A percentile compares a stretch with the other conserved stretches of the same genome.
These are phyloP conservation scores for Serendipita vermifera DNA, from an alignment of 768 basidiomycete species.

Conservation along the genomic window DNA sequence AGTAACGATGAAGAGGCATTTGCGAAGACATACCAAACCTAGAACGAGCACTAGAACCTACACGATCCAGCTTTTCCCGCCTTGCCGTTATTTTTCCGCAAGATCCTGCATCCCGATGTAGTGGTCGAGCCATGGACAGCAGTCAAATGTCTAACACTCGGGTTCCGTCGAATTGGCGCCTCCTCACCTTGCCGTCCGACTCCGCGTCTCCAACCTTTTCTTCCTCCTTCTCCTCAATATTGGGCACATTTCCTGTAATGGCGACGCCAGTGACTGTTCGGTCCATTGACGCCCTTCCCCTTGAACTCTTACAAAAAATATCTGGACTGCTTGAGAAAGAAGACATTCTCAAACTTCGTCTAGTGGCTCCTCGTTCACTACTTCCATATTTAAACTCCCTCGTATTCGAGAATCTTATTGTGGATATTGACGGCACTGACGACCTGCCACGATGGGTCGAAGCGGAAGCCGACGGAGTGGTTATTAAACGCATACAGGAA, in stretches of 20 bases:
- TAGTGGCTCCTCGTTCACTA: not conserved
- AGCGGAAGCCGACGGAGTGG: slow-evolving; percentile 29
- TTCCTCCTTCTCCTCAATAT: not conserved
- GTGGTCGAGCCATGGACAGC: not conserved
- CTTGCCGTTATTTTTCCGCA: too few species aligned
- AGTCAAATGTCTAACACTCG: not conserved
- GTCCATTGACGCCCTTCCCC: slow-evolving; percentile 1
- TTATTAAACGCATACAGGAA: slow-evolving; percentile 15
- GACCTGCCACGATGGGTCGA: not conserved
- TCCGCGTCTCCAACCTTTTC: not conserved
- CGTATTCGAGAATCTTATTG: not conserved
- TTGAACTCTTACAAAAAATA: not conserved
- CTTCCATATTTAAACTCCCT: slow-evolving; percentile 4
- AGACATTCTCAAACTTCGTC: not conserved
- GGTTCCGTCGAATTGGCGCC: too few species aligned
- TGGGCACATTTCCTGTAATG: too few species aligned
- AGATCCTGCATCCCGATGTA: too few species aligned
- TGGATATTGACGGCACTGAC: not conserved
- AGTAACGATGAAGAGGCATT: too few species aligned
- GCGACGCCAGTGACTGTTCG: too few species aligned
- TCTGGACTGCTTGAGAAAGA: not conserved
- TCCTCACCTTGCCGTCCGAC: not conserved
- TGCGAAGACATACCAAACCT: too few species aligned
- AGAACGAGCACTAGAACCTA: too few species aligned
- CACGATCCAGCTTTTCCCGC: too few species aligned